Conservation (phyloP, 306 rosid genomes). For the Vigna unguiculata region DNA sequence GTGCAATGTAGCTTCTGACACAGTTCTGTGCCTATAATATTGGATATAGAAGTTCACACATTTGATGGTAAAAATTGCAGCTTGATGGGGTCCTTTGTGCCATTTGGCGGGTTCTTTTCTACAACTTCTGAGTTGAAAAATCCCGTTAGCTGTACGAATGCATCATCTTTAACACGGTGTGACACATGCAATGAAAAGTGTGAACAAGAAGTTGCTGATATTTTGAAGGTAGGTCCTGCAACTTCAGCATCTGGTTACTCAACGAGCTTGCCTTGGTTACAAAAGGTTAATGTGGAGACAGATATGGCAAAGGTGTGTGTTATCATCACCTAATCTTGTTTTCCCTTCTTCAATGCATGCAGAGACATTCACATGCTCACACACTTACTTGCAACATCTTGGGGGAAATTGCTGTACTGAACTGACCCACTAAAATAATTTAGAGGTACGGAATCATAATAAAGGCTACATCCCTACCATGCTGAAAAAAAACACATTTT, state of each 20-base stretch:
- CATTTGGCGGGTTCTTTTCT: slow-evolving; percentile 90
- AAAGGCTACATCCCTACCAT: slow-evolving; percentile 31
- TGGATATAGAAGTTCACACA: slow-evolving; percentile 64
- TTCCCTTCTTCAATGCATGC: slow-evolving; percentile 48
- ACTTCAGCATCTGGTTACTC: slow-evolving; percentile 48
- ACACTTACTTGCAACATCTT: slow-evolving; percentile 40
- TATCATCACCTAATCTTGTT: slow-evolving; percentile 40
- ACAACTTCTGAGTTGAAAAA: slow-evolving; percentile 62
- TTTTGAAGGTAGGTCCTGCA: slow-evolving; percentile 59
- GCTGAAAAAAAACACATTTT: background rate
- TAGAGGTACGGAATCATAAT: slow-evolving; percentile 37
- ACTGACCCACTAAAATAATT: slow-evolving; percentile 44
- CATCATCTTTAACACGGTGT: slow-evolving; percentile 57
- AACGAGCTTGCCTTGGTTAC: slow-evolving; percentile 66
- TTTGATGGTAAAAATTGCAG: slow-evolving; percentile 73
- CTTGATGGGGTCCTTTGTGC: slow-evolving; percentile 96
- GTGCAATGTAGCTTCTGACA: slow-evolving; percentile 54
- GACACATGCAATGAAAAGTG: slow-evolving; percentile 74
- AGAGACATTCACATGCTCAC: slow-evolving; percentile 43
- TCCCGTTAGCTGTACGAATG: slow-evolving; percentile 52
- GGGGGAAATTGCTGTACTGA: slow-evolving; percentile 41
- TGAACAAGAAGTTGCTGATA: slow-evolving; percentile 79
- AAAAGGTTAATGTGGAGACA: slow-evolving; percentile 55
- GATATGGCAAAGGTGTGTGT: slow-evolving; percentile 83
- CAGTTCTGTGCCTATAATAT: slow-evolving; percentile 55